Percentiles rank a stretch among this genome's conserved stretches.
Evolutionary conservation across 2,329 filamentous ascomycete species (phyloP).

Genomic region (Aspergillus ibericus): DNA sequence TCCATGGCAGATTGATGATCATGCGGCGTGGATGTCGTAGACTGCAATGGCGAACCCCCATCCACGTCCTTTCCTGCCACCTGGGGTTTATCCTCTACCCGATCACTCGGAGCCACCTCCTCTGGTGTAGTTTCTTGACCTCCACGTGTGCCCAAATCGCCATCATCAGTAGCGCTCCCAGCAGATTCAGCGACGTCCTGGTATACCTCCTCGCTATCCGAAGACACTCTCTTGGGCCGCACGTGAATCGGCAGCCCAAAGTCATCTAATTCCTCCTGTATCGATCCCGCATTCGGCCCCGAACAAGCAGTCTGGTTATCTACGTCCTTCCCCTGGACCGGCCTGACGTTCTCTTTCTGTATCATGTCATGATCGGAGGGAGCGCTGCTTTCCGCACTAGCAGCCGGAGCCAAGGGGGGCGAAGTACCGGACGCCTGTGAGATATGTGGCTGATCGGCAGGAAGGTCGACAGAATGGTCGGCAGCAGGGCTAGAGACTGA

Average conservation of each 20-base stretch:
- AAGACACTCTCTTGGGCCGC: conserved; percentile 18
- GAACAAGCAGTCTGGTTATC: conserved; percentile 4
- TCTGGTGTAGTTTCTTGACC: neutral
- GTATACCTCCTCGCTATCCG: conserved; percentile 19
- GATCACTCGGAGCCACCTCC: neutral
- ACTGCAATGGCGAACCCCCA: conserved; percentile 5
- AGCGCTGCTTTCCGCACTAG: conserved; percentile 8
- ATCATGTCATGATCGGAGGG: conserved; percentile 12
- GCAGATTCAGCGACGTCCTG: conserved; percentile 22
- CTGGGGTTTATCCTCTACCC: neutral
- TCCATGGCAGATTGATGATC: conserved; percentile 1
- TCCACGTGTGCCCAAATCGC: neutral
- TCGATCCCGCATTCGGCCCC: conserved; percentile 6
- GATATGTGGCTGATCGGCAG: conserved; percentile 17
- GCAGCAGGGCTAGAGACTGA: conserved; percentile 27
- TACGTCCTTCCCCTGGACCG: conserved; percentile 5
- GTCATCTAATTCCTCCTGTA: conserved; percentile 35
- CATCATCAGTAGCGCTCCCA: neutral
- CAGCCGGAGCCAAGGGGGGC: conserved; percentile 4
- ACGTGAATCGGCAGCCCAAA: conserved; percentile 42
- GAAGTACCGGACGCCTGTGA: conserved; percentile 13
- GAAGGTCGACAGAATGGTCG: conserved; percentile 28
- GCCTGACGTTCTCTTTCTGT: conserved; percentile 19
- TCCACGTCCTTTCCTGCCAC: neutral
- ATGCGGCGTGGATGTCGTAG: conserved; percentile 1